Percentiles rank a stretch among this genome's conserved stretches.
Evolutionary conservation across 345 rosid species (phyloP).

Genomic region (Xanthoceras sorbifolium): DNA sequence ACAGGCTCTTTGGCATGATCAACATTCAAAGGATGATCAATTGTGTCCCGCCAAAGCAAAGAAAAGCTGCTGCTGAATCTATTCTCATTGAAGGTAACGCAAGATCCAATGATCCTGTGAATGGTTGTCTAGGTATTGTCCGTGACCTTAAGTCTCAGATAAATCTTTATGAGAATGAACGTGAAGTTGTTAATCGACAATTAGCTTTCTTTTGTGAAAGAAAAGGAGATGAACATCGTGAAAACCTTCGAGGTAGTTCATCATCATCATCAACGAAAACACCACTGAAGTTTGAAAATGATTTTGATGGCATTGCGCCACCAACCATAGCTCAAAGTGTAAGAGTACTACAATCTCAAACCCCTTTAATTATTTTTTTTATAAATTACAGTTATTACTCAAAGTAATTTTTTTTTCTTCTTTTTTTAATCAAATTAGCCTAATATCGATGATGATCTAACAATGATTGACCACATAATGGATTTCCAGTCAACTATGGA

Average conservation of each 20-base stretch:
- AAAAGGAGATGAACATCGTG: not conserved
- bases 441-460: constrained; percentile 2
- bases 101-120: too few species aligned
- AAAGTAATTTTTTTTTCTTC: not conserved
- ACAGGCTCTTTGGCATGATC: constrained; percentile 17
- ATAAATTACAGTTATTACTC: too few species aligned
- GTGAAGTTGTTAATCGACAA: constrained; percentile 8
- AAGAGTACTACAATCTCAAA: too few species aligned
- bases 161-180: not conserved
- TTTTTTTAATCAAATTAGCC: not conserved
- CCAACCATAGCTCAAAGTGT: too few species aligned
- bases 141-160: constrained; percentile 22
- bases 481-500: too few species aligned
- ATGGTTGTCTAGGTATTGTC: too few species aligned
- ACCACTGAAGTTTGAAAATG: too few species aligned
- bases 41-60: constrained; percentile 16
- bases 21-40: constrained; percentile 25
- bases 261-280: too few species aligned
- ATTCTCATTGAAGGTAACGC: not conserved
- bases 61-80: constrained; percentile 27
- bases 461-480: not conserved
- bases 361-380: not conserved
- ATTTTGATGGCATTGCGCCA: too few species aligned
- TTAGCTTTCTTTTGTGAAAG: not conserved
- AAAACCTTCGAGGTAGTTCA: too few species aligned